phyloP scores from a whole-genome alignment of 257 asterid species.

The Lycium barbarum region DNA sequence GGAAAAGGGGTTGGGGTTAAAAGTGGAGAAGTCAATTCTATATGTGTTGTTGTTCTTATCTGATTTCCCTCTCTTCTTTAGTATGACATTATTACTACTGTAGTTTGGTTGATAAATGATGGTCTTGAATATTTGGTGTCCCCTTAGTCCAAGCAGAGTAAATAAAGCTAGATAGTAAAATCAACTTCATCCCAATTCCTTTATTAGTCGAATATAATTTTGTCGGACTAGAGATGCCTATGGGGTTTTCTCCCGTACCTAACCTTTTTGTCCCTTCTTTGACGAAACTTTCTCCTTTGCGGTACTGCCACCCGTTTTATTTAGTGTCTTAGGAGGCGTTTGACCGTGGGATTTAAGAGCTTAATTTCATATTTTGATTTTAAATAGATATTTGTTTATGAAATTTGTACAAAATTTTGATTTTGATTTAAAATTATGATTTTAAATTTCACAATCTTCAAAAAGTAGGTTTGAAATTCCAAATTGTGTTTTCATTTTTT shows the following conservation, averaged over 20 bases:
- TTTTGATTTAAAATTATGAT: no score
- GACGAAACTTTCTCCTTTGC: not conserved
- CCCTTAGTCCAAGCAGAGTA: constrained; percentile 36
- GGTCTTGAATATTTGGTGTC: constrained; percentile 30
- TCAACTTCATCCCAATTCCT: constrained; percentile 8
- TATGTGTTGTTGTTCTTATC: not conserved
- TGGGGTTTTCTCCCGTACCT: not conserved
- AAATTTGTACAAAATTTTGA: no score
- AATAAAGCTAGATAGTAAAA: constrained; percentile 30
- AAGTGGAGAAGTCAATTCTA: constrained; percentile 1
- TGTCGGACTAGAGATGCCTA: not conserved
- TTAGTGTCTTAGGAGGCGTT: no score
- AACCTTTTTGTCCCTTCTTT: not conserved
- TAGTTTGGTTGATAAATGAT: constrained; percentile 26
- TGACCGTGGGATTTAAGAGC: no score
- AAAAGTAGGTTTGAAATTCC: no score
- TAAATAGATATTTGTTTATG: no score
- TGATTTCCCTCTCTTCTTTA: not conserved
- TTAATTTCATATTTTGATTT: no score
- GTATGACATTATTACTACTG: not conserved
- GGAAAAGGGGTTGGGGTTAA: not conserved
- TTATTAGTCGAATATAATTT: not conserved
- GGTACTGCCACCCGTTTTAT: no score
- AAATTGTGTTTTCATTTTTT: no score
- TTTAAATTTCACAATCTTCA: no score